Evolutionary conservation across 164 flowering plant species (phyloP), one percentile per base, ranked within the genome.

Genomic region (Vitis riparia): DNA sequence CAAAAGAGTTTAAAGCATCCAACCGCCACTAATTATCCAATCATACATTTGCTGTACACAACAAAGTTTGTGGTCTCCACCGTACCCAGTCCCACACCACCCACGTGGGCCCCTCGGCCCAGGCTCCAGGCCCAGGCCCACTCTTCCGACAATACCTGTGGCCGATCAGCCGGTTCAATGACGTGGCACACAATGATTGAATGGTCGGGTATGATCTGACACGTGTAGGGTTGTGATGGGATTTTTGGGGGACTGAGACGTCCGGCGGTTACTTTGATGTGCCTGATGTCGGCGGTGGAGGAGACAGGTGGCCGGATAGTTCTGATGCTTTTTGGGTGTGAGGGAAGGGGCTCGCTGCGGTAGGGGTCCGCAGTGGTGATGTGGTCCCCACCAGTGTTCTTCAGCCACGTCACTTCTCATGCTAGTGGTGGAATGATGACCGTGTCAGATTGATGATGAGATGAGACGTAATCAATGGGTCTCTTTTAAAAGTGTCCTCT

Each of bases 241-340:
- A 72, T 67, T 55, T 70, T 61, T 47, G 69, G 8, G 66, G 17
- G 14, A 49, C 68, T 73, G 68, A 23, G 58, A 73, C 70, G 7
- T 37, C 44, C 44, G 76, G 76, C 71, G 63, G 58, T 55, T 59
- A 14, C 62, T 67, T 62, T 47, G 15, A 60, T 19, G 66, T 27
- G 15, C 1, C 13, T 6, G 7, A 0, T 73, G 76, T 55, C 71
- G 71, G 71, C 29, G 62, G 50, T 15, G 8, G 3, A 14, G 76
- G 76, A 68, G 68, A 53, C 76, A 73, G 17, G 2, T n/a, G 23
- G 76, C 76, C 76, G 76, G 70, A 73, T 67, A 61, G 51, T 27
- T 62, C 67, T 48, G 68, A 62, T 66, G 59, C 49, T 61, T 67
- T 72, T 32, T 15, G 44, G 44, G 44, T 37, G 44, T 7, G 17